Evolutionary conservation across 2,329 filamentous ascomycete genomes (phyloP).

Genomic region (Colletotrichum sp.): DNA sequence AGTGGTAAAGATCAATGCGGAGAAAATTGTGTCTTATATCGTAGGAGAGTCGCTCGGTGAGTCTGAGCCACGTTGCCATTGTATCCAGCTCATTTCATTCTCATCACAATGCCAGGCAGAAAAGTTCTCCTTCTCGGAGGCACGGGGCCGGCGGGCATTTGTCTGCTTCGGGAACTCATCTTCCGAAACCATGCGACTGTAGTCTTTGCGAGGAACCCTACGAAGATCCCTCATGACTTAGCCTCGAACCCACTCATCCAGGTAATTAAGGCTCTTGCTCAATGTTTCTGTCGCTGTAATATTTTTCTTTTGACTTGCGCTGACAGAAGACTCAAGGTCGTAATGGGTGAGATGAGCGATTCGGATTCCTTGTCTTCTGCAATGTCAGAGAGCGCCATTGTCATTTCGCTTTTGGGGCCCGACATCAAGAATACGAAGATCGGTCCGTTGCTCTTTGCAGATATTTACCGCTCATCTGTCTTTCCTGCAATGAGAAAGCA

Average conservation of each 20-base stretch:
- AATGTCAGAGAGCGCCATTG: neutral
- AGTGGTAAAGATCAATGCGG: neutral
- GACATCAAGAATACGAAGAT: neutral
- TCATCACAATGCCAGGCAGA: neutral
- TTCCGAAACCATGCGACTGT: slow-evolving; percentile 28
- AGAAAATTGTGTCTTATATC: neutral
- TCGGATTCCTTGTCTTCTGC: neutral
- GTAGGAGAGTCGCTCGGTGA: neutral
- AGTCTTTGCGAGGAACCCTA: slow-evolving; percentile 24
- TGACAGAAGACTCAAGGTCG: neutral
- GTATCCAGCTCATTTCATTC: neutral
- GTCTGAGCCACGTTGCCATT: neutral
- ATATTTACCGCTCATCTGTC: slow-evolving; percentile 22
- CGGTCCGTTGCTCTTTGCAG: slow-evolving; percentile 5
- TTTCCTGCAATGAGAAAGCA: slow-evolving; percentile 31
- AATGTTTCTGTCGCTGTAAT: neutral
- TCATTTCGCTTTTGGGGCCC: slow-evolving; percentile 30
- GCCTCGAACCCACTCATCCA: neutral
- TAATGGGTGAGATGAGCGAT: neutral
- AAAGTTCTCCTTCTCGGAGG: neutral
- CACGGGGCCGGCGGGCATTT: slow-evolving; percentile 29
- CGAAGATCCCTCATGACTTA: slow-evolving; percentile 28
- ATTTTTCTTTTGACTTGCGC: neutral
- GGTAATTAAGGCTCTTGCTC: neutral
- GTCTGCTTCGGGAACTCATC: slow-evolving; percentile 31